These are phyloP conservation scores for Leptoxyphium fumago DNA, from an alignment of 2,329 filamentous ascomycete genomes.

Conservation along the genomic window DNA sequence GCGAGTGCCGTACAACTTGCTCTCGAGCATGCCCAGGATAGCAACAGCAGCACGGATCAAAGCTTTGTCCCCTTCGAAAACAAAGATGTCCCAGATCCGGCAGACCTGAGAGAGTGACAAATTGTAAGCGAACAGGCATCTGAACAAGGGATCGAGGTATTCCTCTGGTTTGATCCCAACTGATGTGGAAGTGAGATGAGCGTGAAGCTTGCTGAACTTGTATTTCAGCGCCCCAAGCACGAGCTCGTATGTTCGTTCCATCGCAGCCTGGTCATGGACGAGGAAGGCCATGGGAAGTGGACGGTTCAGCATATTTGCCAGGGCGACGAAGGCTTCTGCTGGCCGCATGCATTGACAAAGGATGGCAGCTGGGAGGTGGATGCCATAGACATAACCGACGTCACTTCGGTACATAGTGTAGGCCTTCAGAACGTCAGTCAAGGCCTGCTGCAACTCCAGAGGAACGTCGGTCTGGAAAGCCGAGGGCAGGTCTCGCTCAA, in stretches of 20 bases:
- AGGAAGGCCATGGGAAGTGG: conserved; percentile 63
- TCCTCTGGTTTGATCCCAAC: conserved; percentile 23
- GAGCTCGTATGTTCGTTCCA: conserved; percentile 52
- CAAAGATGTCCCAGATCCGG: conserved; percentile 67
- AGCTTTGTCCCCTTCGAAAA: conserved; percentile 65
- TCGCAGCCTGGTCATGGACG: conserved; percentile 52
- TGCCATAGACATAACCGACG: conserved; percentile 61
- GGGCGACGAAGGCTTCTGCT: conserved; percentile 50
- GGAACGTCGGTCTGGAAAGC: conserved; percentile 40
- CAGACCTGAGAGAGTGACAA: conserved; percentile 35
- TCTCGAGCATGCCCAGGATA: conserved; percentile 40
- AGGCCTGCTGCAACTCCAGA: conserved; percentile 51
- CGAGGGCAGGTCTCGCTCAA: conserved; percentile 48
- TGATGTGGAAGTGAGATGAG: conserved; percentile 40
- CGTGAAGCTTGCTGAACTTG: conserved; percentile 49
- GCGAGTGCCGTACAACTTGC: conserved; percentile 30
- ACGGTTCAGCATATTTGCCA: conserved; percentile 66
- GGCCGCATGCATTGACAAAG: conserved; percentile 56
- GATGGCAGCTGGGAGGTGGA: conserved; percentile 59
- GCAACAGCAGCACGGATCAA: conserved; percentile 59
- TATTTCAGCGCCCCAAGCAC: conserved; percentile 50
- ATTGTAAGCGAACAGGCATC: conserved; percentile 19
- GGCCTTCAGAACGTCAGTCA: conserved; percentile 61
- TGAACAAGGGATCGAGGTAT: conserved; percentile 18
- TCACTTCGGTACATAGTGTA: conserved; percentile 73